phyloP scores from a whole-genome alignment of 148 eudicot species.

The Chenopodium berlandieri region DNA sequence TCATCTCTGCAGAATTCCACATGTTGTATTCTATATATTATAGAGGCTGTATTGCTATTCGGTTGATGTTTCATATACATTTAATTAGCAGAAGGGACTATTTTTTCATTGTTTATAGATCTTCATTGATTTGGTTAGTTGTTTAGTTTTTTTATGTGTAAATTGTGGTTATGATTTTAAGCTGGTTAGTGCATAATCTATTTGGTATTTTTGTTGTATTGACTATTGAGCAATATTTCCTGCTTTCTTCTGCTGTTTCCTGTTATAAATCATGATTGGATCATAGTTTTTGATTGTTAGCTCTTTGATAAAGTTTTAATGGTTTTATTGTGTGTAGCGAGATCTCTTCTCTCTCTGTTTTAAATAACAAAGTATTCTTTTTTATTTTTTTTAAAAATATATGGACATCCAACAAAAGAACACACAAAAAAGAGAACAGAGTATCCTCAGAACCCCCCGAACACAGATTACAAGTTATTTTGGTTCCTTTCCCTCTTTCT shows the following conservation, averaged over 20 bases:
- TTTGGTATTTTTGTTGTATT: neutral
- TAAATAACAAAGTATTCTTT: too few species aligned
- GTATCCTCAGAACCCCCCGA: neutral
- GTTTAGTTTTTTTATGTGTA: neutral
- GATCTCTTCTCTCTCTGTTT: too few species aligned
- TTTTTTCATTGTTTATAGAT: neutral
- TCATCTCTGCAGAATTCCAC: neutral
- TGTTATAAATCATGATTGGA: neutral
- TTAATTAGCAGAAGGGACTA: neutral
- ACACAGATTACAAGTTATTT: neutral
- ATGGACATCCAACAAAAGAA: too few species aligned
- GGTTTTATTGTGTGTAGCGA: too few species aligned
- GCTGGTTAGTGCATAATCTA: neutral
- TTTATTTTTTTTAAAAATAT: too few species aligned
- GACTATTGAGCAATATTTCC: neutral
- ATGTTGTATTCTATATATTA: neutral
- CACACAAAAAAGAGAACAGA: neutral
- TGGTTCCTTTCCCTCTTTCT: neutral
- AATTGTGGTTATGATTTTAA: neutral
- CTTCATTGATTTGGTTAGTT: neutral
- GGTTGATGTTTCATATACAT: neutral
- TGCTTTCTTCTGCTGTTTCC: neutral
- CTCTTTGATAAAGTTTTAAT: too few species aligned
- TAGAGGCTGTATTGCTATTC: neutral
- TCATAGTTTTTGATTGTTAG: neutral